Conservation (phyloP, 371 early-diverging fungal genomes). For the Haplosporangium sp. region DNA sequence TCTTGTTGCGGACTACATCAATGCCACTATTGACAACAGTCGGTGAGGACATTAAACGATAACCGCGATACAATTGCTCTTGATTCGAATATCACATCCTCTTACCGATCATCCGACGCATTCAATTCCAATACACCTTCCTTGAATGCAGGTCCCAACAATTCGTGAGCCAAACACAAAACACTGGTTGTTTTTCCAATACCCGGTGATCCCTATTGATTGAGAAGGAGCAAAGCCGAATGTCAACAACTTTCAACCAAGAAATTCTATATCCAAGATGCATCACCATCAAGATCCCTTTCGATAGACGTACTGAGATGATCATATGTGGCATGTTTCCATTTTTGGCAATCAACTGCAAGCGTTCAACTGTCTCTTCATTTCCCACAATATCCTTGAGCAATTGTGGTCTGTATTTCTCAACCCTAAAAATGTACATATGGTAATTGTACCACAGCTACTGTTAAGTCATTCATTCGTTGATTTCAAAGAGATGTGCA, state of each 20-base stretch:
- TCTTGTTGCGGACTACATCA: constrained; percentile 96
- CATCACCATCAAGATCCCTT: no score
- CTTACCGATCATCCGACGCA: constrained; percentile 98
- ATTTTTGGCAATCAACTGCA: constrained; percentile 86
- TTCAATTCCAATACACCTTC: constrained; percentile 97
- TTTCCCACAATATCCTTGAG: constrained; percentile 98
- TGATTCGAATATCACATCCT: no score
- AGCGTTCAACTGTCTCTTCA: constrained; percentile 89
- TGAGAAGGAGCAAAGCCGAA: no score
- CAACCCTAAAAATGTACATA: constrained; percentile 75
- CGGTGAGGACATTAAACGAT: background rate
- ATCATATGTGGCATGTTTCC: constrained; percentile 99
- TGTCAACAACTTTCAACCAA: no score
- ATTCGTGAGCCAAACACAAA: constrained; percentile 89
- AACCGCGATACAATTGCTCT: no score
- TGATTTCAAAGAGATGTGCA: no score
- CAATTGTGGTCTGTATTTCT: constrained; percentile 94
- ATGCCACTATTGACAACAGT: constrained; percentile 81
- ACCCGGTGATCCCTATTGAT: constrained; percentile 93
- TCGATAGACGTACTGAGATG: constrained; percentile 74
- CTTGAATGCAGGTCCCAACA: constrained; percentile 87
- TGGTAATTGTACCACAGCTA: no score
- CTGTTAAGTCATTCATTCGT: no score
- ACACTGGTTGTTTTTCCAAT: constrained; percentile 99
- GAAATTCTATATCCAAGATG: no score